Percentiles rank a stretch among this genome's conserved stretches.
phyloP scores from a whole-genome alignment of 164 flowering plant genomes.

The Vitis rupestris region DNA sequence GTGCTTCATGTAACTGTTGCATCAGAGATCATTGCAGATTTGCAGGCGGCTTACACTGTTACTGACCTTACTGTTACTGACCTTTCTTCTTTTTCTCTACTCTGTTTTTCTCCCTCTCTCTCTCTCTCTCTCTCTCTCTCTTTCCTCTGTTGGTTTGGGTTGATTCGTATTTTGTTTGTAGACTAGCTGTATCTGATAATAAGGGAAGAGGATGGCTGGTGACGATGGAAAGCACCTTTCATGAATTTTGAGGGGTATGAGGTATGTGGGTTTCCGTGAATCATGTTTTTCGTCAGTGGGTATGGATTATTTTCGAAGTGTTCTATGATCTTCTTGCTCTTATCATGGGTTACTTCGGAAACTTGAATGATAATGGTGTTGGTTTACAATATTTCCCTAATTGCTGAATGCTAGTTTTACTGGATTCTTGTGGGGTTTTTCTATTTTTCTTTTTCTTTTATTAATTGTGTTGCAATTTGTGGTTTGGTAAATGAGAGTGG shows the following conservation, averaged over 20 bases:
- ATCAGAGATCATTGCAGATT: constrained; percentile 10
- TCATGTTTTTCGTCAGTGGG: constrained; percentile 12
- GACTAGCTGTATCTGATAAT: background rate
- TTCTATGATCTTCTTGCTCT: no score
- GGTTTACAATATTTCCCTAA: background rate
- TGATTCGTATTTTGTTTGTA: background rate
- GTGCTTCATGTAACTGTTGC: constrained; percentile 4
- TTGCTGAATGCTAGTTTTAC: background rate
- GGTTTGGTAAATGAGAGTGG: no score
- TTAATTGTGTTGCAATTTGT: no score
- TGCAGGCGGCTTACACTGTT: background rate
- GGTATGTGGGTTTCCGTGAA: constrained; percentile 8
- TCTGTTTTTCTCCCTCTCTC: background rate
- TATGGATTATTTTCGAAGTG: background rate
- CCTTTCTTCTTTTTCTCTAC: background rate
- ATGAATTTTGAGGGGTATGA: background rate
- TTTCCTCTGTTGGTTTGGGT: no score
- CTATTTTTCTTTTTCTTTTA: background rate
- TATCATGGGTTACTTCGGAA: no score
- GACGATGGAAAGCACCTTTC: background rate
- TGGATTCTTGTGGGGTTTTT: background rate
- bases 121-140: constrained; percentile 1
- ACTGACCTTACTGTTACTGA: background rate
- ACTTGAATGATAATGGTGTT: background rate
- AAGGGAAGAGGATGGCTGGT: background rate